These are phyloP conservation scores for Hyparrhenia diplandra DNA, from an alignment of 176 grass and related monocot species.

Conservation along the genomic window DNA sequence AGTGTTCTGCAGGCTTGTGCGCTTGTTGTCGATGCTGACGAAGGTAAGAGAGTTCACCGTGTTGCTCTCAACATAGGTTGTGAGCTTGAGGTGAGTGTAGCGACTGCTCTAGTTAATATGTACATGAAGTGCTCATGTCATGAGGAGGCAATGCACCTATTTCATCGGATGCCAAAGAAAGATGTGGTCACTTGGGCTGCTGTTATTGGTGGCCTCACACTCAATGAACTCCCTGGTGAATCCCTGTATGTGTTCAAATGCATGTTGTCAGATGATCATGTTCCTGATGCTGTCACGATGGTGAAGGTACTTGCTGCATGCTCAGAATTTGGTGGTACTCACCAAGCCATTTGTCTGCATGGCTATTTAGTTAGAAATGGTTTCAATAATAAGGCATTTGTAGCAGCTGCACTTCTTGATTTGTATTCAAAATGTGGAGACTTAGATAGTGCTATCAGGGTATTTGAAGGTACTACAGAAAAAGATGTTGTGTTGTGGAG, in stretches of 20 bases:
- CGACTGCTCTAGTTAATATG: conserved; percentile 67
- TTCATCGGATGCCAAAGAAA: conserved; percentile 57
- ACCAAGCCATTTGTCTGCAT: conserved; percentile 57
- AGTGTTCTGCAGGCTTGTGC: conserved; percentile 56
- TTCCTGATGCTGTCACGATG: conserved; percentile 53
- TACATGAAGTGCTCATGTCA: conserved; percentile 72
- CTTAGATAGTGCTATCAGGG: conserved; percentile 31
- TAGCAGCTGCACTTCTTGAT: conserved; percentile 38
- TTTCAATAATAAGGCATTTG: conserved; percentile 53
- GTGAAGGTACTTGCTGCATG: conserved; percentile 56
- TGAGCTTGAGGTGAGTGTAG: conserved; percentile 51
- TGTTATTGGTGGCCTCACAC: conserved; percentile 52
- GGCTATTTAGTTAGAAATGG: conserved; percentile 53
- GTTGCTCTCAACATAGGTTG: conserved; percentile 40
- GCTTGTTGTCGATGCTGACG: conserved; percentile 28
- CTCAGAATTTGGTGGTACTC: conserved; percentile 30
- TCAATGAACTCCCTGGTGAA: conserved; percentile 45
- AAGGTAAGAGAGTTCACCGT: conserved; percentile 51
- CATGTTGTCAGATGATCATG: conserved; percentile 40
- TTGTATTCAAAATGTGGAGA: conserved; percentile 50
- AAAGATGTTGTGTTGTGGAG: conserved; percentile 68
- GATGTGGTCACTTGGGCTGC: conserved; percentile 62
- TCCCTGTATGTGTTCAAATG: conserved; percentile 41
- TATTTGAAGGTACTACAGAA: conserved; percentile 42
- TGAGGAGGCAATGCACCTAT: conserved; percentile 40